Evolutionary conservation across 1,284 basidiomycete genomes (phyloP), one percentile per base, ranked within the genome.

Genomic region (Phlebopus sp.): DNA sequence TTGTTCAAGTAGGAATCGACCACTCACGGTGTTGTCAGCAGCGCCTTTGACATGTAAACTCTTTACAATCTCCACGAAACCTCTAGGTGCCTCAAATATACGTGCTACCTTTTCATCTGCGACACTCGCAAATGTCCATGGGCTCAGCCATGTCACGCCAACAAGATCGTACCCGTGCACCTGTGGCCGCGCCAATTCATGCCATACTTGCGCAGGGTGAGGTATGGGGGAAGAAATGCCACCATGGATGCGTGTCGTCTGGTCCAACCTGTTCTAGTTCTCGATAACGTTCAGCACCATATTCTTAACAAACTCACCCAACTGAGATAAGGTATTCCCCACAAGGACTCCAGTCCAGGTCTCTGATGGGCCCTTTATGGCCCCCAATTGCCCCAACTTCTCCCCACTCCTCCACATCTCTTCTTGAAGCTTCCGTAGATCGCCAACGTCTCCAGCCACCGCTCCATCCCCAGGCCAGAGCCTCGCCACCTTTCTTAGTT

Each of bases 101-200:
- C 94, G 81, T 9, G 84, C 80, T 13, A 96, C 91, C 67, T 97
- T 97, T 68, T 97, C 94, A 60, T 97, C 94, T 7, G 91, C 90
- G 38, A 90, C 84, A 56, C 90, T 94, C 14, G 85, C 85, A 60
- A 96, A 92, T 18, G 80, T 82, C 37, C 92, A 71, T 0, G 88
- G 71, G 49, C 79, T 76, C 37, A 97, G 76, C 67, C 92, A 93
- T 2, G 78, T 80, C 2, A 80, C 84, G 51, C 85, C 85, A n/a
- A 93, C 74, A 37, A 97, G 73, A 60, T 97, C 92, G 66, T 97
- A 97, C 5, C 94, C 94, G 67, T 98, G 94, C 15, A 96, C 84
- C 67, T 98, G 94, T 19, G 94, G 94, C 14, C 94, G 82, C 23
- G 81, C 81, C 25, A 97, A 73, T 64, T 97, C 94, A 56, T 91